phyloP scores from a whole-genome alignment of 164 flowering plant species.

The Macadamia tetraphylla region DNA sequence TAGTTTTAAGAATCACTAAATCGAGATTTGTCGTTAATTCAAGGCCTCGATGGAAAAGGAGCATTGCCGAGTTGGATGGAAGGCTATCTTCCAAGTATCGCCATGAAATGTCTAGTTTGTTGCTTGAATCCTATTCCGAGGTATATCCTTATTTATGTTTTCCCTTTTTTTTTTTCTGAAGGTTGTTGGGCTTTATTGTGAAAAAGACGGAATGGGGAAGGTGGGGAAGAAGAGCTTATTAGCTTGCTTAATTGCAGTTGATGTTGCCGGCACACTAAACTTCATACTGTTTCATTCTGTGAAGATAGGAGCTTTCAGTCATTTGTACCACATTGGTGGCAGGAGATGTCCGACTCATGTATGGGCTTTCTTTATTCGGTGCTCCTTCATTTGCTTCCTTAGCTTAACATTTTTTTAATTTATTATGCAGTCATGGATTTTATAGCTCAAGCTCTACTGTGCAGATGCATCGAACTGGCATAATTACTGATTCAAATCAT shows the following conservation, averaged over 20 bases:
- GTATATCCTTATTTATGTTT: slow-evolving; percentile 13
- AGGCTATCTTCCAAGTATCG: slow-evolving; percentile 36
- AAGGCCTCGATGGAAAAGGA: slow-evolving; percentile 47
- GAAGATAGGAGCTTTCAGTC: slow-evolving; percentile 52
- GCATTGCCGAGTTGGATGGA: slow-evolving; percentile 41
- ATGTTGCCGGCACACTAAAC: neutral
- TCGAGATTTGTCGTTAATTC: neutral
- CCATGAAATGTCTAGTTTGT: slow-evolving; percentile 32
- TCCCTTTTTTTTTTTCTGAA: neutral
- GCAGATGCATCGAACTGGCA: slow-evolving; percentile 8
- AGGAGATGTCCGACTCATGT: slow-evolving; percentile 47
- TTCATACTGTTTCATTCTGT: slow-evolving; percentile 1
- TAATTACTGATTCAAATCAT: neutral
- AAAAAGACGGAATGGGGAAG: neutral
- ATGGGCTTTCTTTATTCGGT: slow-evolving; percentile 10
- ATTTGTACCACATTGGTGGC: slow-evolving; percentile 41
- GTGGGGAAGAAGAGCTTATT: no score
- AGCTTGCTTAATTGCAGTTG: neutral
- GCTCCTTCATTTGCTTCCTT: neutral
- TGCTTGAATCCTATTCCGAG: slow-evolving; percentile 49
- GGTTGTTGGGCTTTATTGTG: neutral
- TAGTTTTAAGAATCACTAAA: neutral
- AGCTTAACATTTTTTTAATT: neutral
- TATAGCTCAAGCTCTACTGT: neutral
- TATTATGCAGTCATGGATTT: neutral